Percentiles rank a stretch among this genome's conserved stretches.
Conservation (phyloP, 176 grass and related monocot species). For the Carex cristatella region DNA sequence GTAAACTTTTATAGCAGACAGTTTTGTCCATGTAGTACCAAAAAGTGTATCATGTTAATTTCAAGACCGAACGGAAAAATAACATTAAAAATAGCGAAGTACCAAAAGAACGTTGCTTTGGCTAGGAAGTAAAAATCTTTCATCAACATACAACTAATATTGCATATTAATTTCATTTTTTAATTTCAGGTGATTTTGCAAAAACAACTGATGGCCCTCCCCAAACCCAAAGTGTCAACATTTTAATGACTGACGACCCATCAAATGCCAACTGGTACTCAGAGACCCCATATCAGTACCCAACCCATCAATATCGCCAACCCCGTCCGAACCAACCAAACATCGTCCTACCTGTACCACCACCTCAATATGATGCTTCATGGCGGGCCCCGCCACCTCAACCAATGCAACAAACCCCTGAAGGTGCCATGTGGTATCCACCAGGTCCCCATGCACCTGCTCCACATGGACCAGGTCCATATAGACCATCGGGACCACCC, state of each 20-base stretch:
- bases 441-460: slow-evolving; percentile 30
- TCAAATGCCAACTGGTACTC: slow-evolving; percentile 27
- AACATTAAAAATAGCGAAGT: neutral
- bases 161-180: slow-evolving; percentile 2
- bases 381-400: slow-evolving; percentile 54
- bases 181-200: slow-evolving; percentile 15
- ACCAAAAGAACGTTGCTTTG: neutral
- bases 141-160: neutral
- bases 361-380: slow-evolving; percentile 49
- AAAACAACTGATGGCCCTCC: slow-evolving; percentile 13
- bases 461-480: slow-evolving; percentile 34
- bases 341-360: neutral
- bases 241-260: slow-evolving; percentile 45
- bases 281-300: slow-evolving; percentile 37
- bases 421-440: slow-evolving; percentile 66
- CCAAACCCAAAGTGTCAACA: slow-evolving; percentile 43
- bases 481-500: slow-evolving; percentile 39
- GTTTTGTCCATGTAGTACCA: too few species aligned
- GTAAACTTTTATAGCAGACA: too few species aligned
- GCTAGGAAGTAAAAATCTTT: neutral
- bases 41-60: too few species aligned
- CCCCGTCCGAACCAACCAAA: slow-evolving; percentile 22
- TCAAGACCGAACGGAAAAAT: neutral
- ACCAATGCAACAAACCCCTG: slow-evolving; percentile 43
- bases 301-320: slow-evolving; percentile 19